Evolutionary conservation across 2,329 filamentous ascomycete genomes (phyloP).

Genomic region (Aspergillus terreus): DNA sequence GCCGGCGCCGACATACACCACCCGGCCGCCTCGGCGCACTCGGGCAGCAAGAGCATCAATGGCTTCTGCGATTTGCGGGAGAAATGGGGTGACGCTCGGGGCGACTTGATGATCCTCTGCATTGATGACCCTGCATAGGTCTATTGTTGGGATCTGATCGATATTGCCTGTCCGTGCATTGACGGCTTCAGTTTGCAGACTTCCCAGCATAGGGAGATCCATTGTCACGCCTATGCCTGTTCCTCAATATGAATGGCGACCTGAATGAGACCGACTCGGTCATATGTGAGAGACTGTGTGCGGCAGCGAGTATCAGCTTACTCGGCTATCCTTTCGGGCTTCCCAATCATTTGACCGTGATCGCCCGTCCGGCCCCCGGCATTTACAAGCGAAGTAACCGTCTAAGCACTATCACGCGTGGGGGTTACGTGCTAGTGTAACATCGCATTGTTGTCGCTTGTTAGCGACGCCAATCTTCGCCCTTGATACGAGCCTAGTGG

Average conservation of each 20-base stretch:
- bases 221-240: background rate
- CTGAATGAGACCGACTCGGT: too few species aligned
- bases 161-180: conserved; percentile 34
- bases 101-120: conserved; percentile 34
- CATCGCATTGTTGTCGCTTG: background rate
- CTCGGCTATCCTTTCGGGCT: too few species aligned
- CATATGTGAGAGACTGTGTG: too few species aligned
- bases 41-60: conserved; percentile 31
- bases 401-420: background rate
- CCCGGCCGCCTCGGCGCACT: conserved; percentile 30
- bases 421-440: conserved; percentile 1
- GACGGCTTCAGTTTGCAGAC: conserved; percentile 37
- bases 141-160: conserved; percentile 35
- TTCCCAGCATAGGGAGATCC: conserved; percentile 19
- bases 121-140: conserved; percentile 39
- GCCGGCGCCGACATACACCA: conserved; percentile 40
- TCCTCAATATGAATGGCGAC: too few species aligned
- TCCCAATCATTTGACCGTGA: background rate
- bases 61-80: conserved; percentile 30
- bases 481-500: background rate
- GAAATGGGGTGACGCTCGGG: conserved; percentile 26
- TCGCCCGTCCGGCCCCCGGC: background rate
- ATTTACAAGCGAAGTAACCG: background rate
- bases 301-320: too few species aligned
- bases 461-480: background rate